phyloP scores from a whole-genome alignment of 257 asterid genomes.

The Nyctanthes arbortristis region DNA sequence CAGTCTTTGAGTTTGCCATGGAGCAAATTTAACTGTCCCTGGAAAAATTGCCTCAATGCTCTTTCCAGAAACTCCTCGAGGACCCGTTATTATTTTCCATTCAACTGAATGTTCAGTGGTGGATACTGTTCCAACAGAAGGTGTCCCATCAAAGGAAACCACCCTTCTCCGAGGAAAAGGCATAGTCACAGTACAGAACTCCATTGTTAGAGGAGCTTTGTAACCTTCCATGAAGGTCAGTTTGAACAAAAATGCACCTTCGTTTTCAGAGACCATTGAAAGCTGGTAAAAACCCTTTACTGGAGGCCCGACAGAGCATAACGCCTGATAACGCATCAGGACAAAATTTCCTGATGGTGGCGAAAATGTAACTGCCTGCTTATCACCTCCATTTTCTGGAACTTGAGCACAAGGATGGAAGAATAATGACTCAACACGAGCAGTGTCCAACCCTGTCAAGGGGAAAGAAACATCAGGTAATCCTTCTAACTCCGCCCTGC shows the following conservation, averaged over 20 bases:
- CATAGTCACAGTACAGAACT: constrained; percentile 86
- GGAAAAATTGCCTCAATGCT: constrained; percentile 89
- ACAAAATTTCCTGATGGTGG: constrained; percentile 90
- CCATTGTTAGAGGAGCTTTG: constrained; percentile 71
- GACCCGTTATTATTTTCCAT: constrained; percentile 73
- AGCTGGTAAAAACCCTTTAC: constrained; percentile 96
- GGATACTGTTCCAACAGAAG: constrained; percentile 86
- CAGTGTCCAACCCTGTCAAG: constrained; percentile 65
- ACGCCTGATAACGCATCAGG: constrained; percentile 79
- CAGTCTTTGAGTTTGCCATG: constrained; percentile 68
- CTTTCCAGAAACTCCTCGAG: constrained; percentile 85
- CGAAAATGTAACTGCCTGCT: constrained; percentile 82
- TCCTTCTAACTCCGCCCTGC: constrained; percentile 97
- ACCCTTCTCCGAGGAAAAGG: constrained; percentile 90
- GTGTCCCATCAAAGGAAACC: constrained; percentile 85
- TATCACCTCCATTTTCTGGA: constrained; percentile 91
- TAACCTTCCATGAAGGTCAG: constrained; percentile 92
- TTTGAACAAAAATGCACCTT: constrained; percentile 93
- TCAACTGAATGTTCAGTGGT: constrained; percentile 73
- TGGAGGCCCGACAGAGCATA: constrained; percentile 78
- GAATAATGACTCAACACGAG: constrained; percentile 72
- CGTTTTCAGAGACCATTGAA: constrained; percentile 97
- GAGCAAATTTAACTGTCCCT: constrained; percentile 90
- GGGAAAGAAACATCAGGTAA: constrained; percentile 92
- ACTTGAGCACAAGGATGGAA: constrained; percentile 99